Percentiles rank a stretch among this genome's conserved stretches.
Conservation (phyloP, 768 basidiomycete species). For the Tricholoma saponaceum region DNA sequence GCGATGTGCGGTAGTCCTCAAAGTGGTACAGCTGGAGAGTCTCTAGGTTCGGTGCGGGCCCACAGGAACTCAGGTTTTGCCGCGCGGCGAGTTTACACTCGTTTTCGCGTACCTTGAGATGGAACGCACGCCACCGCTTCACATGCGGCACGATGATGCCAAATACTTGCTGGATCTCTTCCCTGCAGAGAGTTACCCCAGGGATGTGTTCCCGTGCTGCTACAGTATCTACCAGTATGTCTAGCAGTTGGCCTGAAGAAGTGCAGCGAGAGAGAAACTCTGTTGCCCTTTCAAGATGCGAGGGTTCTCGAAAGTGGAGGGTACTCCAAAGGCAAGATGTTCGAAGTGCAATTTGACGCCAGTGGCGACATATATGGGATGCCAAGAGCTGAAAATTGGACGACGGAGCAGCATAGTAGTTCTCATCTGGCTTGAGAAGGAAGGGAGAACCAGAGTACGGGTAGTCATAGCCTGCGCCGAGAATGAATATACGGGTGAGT, state of each 20-base stretch:
- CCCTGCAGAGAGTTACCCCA: slow-evolving; percentile 48
- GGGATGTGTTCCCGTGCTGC: slow-evolving; percentile 42
- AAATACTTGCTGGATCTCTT: slow-evolving; percentile 45
- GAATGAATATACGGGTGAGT: slow-evolving; percentile 50
- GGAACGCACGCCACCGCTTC: slow-evolving; percentile 52
- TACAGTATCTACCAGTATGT: slow-evolving; percentile 58
- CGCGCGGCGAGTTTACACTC: slow-evolving; percentile 55
- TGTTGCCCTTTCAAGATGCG: slow-evolving; percentile 45
- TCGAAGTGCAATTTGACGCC: slow-evolving; percentile 51
- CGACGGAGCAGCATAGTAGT: slow-evolving; percentile 34
- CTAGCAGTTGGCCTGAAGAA: slow-evolving; percentile 28
- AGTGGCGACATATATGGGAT: slow-evolving; percentile 55
- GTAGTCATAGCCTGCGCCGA: slow-evolving; percentile 44
- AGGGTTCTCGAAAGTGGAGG: slow-evolving; percentile 47
- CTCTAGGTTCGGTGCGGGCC: slow-evolving; percentile 50
- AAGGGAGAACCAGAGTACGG: slow-evolving; percentile 45
- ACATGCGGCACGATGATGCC: slow-evolving; percentile 42
- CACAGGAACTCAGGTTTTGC: slow-evolving; percentile 44
- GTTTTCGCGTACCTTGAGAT: slow-evolving; percentile 56
- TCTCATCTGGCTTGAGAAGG: slow-evolving; percentile 44
- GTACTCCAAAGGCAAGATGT: slow-evolving; percentile 53
- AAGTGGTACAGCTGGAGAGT: slow-evolving; percentile 65
- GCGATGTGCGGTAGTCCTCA: slow-evolving; percentile 47
- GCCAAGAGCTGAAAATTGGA: slow-evolving; percentile 50
- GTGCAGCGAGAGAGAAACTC: slow-evolving; percentile 38